Evolutionary conservation across 176 grass and related monocot genomes (phyloP).

Genomic region (Triticum monococcum): DNA sequence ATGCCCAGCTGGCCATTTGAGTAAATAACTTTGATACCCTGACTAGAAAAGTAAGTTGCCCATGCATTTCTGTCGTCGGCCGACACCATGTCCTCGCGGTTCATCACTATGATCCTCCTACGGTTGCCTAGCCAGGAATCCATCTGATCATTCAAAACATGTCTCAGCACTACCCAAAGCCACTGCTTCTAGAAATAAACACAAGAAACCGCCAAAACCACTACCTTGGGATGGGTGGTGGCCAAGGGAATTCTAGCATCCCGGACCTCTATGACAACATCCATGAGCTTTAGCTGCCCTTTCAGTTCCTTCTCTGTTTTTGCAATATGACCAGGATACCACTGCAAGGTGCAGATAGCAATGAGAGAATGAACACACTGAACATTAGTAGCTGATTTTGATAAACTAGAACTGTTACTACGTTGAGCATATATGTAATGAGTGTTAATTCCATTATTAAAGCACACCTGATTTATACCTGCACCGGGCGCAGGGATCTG

Average conservation of each 20-base stretch:
- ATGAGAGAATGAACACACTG: neutral
- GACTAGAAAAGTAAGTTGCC: constrained; percentile 81
- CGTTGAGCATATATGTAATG: neutral
- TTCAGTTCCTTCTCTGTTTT: constrained; percentile 98
- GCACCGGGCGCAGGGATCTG: constrained; percentile 77
- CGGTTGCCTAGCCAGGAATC: constrained; percentile 89
- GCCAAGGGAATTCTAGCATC: constrained; percentile 94
- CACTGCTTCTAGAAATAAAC: constrained; percentile 3
- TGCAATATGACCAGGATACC: constrained; percentile 99
- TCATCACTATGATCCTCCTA: constrained; percentile 91
- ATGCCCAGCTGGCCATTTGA: constrained; percentile 94
- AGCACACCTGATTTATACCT: constrained; percentile 77
- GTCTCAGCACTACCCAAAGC: neutral
- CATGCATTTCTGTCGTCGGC: constrained; percentile 82
- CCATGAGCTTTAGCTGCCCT: constrained; percentile 89
- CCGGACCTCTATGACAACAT: constrained; percentile 96
- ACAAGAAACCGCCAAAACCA: constrained; percentile 17
- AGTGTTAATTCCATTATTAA: constrained; percentile 31
- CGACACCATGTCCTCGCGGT: constrained; percentile 96
- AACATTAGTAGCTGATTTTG: neutral
- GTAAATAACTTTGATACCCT: constrained; percentile 81
- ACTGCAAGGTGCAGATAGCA: constrained; percentile 51
- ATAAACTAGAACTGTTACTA: neutral
- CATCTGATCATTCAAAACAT: constrained; percentile 57
- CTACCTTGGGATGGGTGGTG: constrained; percentile 91